Conservation (phyloP, 2,329 filamentous ascomycete species). For the Coniochaeta hoffmannii region DNA sequence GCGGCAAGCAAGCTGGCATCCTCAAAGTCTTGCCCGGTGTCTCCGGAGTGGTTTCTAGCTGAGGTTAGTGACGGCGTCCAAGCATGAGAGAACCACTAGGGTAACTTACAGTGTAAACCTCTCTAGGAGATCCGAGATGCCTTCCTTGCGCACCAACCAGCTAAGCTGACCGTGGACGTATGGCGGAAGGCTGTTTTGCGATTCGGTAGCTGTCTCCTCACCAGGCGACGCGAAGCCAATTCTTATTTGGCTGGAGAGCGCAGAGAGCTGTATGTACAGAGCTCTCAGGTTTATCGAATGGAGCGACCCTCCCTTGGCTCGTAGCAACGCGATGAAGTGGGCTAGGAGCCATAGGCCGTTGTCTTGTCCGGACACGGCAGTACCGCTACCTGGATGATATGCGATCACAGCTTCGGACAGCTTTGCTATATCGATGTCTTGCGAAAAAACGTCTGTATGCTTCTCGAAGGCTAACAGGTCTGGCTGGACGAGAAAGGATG, state of each 20-base stretch:
- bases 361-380: not conserved
- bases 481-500: slow-evolving; percentile 28
- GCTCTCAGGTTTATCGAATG: slow-evolving; percentile 38
- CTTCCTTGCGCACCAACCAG: slow-evolving; percentile 67
- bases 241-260: slow-evolving; percentile 43
- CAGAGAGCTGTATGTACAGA: slow-evolving; percentile 46
- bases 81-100: not conserved
- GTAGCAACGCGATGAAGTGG: slow-evolving; percentile 55
- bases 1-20: slow-evolving; percentile 72
- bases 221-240: slow-evolving; percentile 26
- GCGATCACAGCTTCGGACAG: slow-evolving; percentile 34
- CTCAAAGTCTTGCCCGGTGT: slow-evolving; percentile 29
- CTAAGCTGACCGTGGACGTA: slow-evolving; percentile 61
- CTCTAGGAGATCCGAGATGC: slow-evolving; percentile 56
- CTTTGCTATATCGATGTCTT: slow-evolving; percentile 27
- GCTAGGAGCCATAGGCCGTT: slow-evolving; percentile 53
- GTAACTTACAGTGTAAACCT: slow-evolving; percentile 30
- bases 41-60: slow-evolving; percentile 18
- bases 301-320: slow-evolving; percentile 25
- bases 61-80: slow-evolving; percentile 15
- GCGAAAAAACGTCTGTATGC: slow-evolving; percentile 27
- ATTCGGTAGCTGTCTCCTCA: slow-evolving; percentile 16
- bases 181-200: slow-evolving; percentile 27
- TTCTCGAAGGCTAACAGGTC: slow-evolving; percentile 33
- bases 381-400: slow-evolving; percentile 21